A percentile compares a stretch with the other conserved stretches of the same genome.
These are phyloP conservation scores for Lumnitzera racemosa DNA, from an alignment of 345 rosid species.

Conservation along the genomic window DNA sequence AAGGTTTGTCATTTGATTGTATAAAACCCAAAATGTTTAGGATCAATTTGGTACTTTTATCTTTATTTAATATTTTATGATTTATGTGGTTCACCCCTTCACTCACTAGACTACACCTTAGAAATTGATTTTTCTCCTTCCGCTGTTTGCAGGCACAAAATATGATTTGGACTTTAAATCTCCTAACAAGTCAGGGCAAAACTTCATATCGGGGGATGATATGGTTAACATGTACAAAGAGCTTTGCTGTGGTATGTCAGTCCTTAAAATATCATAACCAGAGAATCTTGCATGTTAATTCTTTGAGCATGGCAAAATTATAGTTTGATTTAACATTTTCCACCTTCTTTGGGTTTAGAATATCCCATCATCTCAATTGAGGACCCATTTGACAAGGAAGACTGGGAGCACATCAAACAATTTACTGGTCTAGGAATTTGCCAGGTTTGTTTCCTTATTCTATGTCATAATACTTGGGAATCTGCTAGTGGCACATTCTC, in stretches of 20 bases:
- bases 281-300: not conserved
- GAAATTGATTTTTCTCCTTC: slow-evolving; percentile 1
- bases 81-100: not conserved
- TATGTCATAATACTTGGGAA: not conserved
- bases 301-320: not conserved
- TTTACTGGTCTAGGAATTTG: slow-evolving; percentile 80
- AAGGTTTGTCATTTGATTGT: too few species aligned
- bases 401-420: slow-evolving; percentile 79
- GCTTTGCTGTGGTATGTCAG: slow-evolving; percentile 62
- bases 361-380: slow-evolving; percentile 83
- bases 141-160: slow-evolving; percentile 58
- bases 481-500: too few species aligned
- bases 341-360: slow-evolving; percentile 27
- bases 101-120: not conserved
- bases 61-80: too few species aligned
- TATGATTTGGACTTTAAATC: slow-evolving; percentile 78
- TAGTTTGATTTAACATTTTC: slow-evolving; percentile 4
- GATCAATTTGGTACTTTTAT: too few species aligned
- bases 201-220: slow-evolving; percentile 90
- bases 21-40: too few species aligned
- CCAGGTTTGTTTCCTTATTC: slow-evolving; percentile 52
- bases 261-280: slow-evolving; percentile 1
- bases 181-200: slow-evolving; percentile 65
- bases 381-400: slow-evolving; percentile 99
- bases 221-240: slow-evolving; percentile 89